Evolutionary conservation across 306 rosid genomes (phyloP).

Genomic region (Glycine tomentella): DNA sequence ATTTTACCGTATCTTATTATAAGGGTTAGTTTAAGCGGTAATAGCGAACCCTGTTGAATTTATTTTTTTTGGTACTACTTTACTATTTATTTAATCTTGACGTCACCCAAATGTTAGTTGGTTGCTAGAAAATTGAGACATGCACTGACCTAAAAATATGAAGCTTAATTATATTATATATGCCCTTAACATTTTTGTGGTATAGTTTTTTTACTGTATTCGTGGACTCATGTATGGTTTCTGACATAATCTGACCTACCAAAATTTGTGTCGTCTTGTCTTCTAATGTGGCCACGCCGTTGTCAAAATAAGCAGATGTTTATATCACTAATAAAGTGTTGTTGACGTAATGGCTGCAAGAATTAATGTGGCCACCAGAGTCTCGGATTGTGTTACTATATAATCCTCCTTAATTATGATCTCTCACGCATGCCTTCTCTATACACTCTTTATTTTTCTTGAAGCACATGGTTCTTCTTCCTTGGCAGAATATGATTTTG

Average conservation of each 20-base stretch:
- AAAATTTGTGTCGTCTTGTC: conserved; percentile 30
- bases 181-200: not conserved
- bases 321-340: conserved; percentile 36
- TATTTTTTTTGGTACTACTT: not conserved
- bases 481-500: not conserved
- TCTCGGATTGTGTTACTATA: conserved; percentile 9
- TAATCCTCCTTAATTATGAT: conserved; percentile 23
- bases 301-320: conserved; percentile 44
- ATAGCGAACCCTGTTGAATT: not conserved
- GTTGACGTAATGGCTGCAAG: conserved; percentile 42
- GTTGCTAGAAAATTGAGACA: not conserved
- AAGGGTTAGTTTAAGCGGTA: not conserved
- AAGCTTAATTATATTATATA: not conserved
- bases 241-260: conserved; percentile 28
- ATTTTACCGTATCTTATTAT: not conserved
- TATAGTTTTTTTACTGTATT: not conserved
- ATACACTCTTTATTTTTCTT: conserved; percentile 1
- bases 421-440: conserved; percentile 36
- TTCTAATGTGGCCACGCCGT: conserved; percentile 35
- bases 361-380: conserved; percentile 1
- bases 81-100: not conserved
- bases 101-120: not conserved
- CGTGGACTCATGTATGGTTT: not conserved
- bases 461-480: not conserved
- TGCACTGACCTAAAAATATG: not conserved